Evolutionary conservation across 1,284 basidiomycete species (phyloP).

Genomic region (Leccinum fuscescens): DNA sequence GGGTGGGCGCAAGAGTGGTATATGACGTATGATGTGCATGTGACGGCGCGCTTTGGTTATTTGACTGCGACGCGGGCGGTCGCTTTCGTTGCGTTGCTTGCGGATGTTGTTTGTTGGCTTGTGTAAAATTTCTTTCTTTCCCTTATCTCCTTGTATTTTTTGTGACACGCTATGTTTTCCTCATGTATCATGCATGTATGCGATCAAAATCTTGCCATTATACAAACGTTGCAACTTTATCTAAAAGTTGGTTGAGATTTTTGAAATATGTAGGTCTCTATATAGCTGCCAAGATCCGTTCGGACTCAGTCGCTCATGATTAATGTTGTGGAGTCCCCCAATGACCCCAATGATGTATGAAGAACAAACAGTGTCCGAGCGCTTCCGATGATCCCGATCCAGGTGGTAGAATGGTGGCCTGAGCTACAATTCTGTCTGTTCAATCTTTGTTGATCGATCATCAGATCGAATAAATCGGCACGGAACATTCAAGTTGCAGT

Average conservation of each 20-base stretch:
- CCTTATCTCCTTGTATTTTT: neutral
- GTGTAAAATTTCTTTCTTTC: neutral
- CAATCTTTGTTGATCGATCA: neutral
- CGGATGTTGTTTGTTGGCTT: neutral
- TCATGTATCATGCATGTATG: neutral
- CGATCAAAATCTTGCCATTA: neutral
- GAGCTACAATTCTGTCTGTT: neutral
- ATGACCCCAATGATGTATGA: neutral
- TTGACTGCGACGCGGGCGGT: neutral
- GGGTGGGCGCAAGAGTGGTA: constrained; percentile 63
- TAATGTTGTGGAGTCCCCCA: neutral
- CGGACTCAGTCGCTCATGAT: neutral
- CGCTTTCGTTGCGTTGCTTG: neutral
- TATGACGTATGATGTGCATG: constrained; percentile 45
- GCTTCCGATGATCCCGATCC: neutral
- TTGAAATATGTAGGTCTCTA: neutral
- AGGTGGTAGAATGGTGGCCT: neutral
- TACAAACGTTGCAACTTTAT: too few species aligned
- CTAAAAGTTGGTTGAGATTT: neutral
- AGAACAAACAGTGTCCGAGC: neutral
- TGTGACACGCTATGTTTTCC: neutral
- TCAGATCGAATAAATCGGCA: neutral
- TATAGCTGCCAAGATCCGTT: neutral
- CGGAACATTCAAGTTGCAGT: neutral
- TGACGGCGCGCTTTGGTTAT: neutral